A percentile compares a stretch with the other conserved stretches of the same genome.
Conservation (phyloP, 202 grass and related monocot genomes). For the Zoysia matrella region DNA sequence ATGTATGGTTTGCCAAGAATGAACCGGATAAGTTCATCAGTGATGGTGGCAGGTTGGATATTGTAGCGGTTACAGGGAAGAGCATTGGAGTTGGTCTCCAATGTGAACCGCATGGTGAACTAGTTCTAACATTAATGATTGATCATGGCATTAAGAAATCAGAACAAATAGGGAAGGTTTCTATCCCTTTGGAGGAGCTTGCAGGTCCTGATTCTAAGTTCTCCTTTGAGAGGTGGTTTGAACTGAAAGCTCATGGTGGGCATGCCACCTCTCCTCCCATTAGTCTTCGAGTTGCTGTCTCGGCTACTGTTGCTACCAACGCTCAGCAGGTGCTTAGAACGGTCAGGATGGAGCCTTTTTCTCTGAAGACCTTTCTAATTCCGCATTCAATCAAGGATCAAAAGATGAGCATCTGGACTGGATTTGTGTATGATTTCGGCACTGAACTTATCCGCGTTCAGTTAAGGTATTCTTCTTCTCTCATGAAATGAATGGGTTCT, state of each 20-base stretch:
- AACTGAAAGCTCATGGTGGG: conserved; percentile 58
- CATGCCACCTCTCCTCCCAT: conserved; percentile 49
- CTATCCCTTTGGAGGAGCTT: conserved; percentile 72
- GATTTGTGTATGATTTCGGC: conserved; percentile 66
- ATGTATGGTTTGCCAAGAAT: conserved; percentile 75
- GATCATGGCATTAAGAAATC: conserved; percentile 49
- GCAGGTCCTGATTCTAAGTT: conserved; percentile 59
- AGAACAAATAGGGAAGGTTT: conserved; percentile 72
- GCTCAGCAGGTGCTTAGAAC: conserved; percentile 59
- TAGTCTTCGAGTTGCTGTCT: conserved; percentile 70
- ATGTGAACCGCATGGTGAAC: conserved; percentile 78
- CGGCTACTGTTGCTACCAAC: conserved; percentile 53
- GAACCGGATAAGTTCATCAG: conserved; percentile 69
- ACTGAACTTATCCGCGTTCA: conserved; percentile 70
- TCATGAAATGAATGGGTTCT: background rate
- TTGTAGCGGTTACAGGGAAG: conserved; percentile 63
- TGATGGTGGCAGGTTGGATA: conserved; percentile 56
- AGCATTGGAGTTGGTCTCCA: conserved; percentile 58
- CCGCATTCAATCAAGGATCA: conserved; percentile 52
- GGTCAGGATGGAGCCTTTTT: conserved; percentile 53
- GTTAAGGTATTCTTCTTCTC: conserved; percentile 61
- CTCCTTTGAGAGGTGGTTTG: conserved; percentile 79
- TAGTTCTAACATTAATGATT: conserved; percentile 65
- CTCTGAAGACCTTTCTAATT: conserved; percentile 57
- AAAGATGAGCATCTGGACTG: conserved; percentile 50